Conservation (phyloP, 768 basidiomycete species). For the Mycena alexandri region DNA sequence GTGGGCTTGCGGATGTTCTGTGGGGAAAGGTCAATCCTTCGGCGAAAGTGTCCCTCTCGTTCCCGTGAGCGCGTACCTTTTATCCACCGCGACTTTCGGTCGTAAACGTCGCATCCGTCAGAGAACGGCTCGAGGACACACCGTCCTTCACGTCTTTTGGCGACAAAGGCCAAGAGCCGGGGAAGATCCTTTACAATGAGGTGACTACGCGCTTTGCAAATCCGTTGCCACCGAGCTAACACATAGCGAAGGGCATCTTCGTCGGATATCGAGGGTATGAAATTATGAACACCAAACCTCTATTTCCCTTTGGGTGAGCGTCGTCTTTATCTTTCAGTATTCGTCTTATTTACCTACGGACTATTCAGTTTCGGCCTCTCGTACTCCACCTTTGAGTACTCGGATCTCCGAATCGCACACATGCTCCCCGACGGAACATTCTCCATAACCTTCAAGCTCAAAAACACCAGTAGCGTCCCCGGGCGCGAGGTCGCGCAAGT, state of each 20-base stretch:
- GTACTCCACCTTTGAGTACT: slow-evolving; percentile 70
- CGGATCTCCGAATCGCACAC: slow-evolving; percentile 51
- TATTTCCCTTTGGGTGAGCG: slow-evolving; percentile 65
- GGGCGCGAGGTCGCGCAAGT: slow-evolving; percentile 65
- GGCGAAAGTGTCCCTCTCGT: slow-evolving; percentile 68
- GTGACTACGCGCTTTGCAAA: slow-evolving; percentile 37
- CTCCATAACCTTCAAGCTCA: slow-evolving; percentile 57
- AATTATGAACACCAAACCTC: slow-evolving; percentile 55
- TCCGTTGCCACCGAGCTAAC: not conserved
- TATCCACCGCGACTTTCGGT: not conserved
- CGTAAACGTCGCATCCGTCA: slow-evolving; percentile 29
- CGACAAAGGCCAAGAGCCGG: slow-evolving; percentile 55
- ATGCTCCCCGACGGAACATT: slow-evolving; percentile 52
- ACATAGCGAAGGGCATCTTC: slow-evolving; percentile 55
- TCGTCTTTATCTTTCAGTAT: not conserved
- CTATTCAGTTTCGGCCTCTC: slow-evolving; percentile 58
- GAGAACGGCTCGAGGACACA: slow-evolving; percentile 64
- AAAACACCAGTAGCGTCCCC: slow-evolving; percentile 56
- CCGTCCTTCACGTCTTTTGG: slow-evolving; percentile 63
- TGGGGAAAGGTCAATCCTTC: slow-evolving; percentile 73
- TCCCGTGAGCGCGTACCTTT: slow-evolving; percentile 53
- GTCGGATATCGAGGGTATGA: slow-evolving; percentile 69
- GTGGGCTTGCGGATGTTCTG: slow-evolving; percentile 69
- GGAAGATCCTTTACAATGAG: slow-evolving; percentile 62
- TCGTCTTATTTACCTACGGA: not conserved